Evolutionary conservation across 1,284 basidiomycete genomes (phyloP).

Genomic region (Malassezia furfur): DNA sequence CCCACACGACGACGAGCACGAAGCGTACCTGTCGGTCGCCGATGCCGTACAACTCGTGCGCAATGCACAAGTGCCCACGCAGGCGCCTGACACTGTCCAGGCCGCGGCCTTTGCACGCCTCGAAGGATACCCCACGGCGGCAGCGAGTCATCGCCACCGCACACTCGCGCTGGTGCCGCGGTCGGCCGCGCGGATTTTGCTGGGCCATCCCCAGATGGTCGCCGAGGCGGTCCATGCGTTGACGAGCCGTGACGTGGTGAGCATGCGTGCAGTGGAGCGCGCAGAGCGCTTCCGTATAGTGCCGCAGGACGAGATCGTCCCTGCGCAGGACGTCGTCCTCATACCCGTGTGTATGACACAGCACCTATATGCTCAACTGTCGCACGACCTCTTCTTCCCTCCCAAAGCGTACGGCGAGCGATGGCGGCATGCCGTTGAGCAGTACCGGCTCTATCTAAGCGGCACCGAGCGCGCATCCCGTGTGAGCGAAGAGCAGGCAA

Average conservation of each 20-base stretch:
- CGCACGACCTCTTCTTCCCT: slow-evolving; percentile 81
- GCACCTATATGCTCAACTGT: slow-evolving; percentile 68
- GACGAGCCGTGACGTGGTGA: slow-evolving; percentile 22
- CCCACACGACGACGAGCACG: slow-evolving; percentile 52
- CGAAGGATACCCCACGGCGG: slow-evolving; percentile 54
- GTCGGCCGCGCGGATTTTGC: slow-evolving; percentile 65
- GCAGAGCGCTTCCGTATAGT: slow-evolving; percentile 64
- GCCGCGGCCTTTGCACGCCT: slow-evolving; percentile 25
- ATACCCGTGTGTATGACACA: slow-evolving; percentile 26
- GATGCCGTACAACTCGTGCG: slow-evolving; percentile 63
- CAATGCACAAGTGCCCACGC: slow-evolving; percentile 55
- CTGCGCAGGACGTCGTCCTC: slow-evolving; percentile 11
- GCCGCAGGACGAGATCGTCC: neutral
- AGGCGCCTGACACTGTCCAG: slow-evolving; percentile 49
- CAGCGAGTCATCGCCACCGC: slow-evolving; percentile 54
- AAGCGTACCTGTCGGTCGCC: slow-evolving; percentile 54
- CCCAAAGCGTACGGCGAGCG: slow-evolving; percentile 70
- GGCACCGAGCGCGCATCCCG: neutral
- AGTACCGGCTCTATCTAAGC: slow-evolving; percentile 18
- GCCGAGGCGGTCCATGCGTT: slow-evolving; percentile 14
- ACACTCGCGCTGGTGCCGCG: slow-evolving; percentile 70
- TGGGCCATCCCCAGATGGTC: neutral
- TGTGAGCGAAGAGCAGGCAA: slow-evolving; percentile 5
- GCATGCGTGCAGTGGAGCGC: slow-evolving; percentile 63
- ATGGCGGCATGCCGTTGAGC: slow-evolving; percentile 31